Conservation (phyloP, 2,329 filamentous ascomycete genomes). For the Trichocomaceae sp. region DNA sequence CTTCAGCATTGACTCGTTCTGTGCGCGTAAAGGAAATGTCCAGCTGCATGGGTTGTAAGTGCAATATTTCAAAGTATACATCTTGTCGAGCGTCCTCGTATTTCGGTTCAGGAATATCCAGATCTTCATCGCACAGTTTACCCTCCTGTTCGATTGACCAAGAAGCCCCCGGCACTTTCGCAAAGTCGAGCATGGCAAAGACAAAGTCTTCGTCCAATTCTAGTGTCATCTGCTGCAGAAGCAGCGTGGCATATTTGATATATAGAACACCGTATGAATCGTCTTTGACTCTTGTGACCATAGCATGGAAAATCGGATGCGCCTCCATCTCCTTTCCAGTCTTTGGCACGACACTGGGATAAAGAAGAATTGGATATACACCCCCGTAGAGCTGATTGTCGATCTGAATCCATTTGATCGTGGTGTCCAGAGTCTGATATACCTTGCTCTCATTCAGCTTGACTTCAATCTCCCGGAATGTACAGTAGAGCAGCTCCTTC, state of each 20-base stretch:
- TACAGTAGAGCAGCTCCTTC: constrained; percentile 88
- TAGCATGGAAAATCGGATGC: constrained; percentile 87
- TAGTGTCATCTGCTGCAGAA: constrained; percentile 95
- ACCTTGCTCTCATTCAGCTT: constrained; percentile 89
- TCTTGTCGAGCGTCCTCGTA: constrained; percentile 80
- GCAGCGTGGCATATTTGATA: constrained; percentile 92
- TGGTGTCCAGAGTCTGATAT: constrained; percentile 84
- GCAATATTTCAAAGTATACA: constrained; percentile 95
- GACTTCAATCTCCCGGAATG: constrained; percentile 81
- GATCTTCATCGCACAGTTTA: constrained; percentile 76
- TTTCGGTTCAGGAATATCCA: constrained; percentile 88
- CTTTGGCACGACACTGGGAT: constrained; percentile 96
- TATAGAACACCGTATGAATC: constrained; percentile 97
- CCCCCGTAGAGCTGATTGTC: constrained; percentile 98
- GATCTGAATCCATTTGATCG: constrained; percentile 97
- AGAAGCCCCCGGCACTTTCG: constrained; percentile 81
- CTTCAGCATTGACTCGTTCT: constrained; percentile 91
- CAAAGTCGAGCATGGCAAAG: constrained; percentile 89
- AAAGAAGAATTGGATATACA: constrained; percentile 94
- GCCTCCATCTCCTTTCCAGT: constrained; percentile 93
- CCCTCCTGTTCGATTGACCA: constrained; percentile 81
- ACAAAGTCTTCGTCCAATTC: constrained; percentile 98
- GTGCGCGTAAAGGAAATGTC: constrained; percentile 96
- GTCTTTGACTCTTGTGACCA: constrained; percentile 91
- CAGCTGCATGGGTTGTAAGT: constrained; percentile 96